Conservation (phyloP, 805 yeast genomes). For the Candida piceae region DNA sequence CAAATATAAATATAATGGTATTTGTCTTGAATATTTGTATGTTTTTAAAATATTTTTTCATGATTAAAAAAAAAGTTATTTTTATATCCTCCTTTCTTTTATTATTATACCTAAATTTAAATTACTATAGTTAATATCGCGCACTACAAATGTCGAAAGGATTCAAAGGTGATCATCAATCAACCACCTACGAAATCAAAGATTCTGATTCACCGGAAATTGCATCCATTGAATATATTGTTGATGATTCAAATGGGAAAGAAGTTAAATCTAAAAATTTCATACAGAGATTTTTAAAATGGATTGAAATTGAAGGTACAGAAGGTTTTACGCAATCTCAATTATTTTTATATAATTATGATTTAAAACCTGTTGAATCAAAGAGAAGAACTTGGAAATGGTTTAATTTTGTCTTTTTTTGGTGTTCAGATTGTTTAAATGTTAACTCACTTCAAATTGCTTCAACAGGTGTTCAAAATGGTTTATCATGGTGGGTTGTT, state of each 20-base stretch:
- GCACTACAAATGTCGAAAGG: neutral
- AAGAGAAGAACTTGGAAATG: constrained; percentile 80
- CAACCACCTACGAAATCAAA: too few relatives aligned
- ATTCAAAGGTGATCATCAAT: neutral
- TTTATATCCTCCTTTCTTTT: too few relatives aligned
- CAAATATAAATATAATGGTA: too few relatives aligned
- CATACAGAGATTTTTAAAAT: constrained; percentile 7
- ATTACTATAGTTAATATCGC: too few relatives aligned
- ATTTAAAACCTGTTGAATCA: constrained; percentile 72
- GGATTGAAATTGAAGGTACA: constrained; percentile 26
- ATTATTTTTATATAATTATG: constrained; percentile 66
- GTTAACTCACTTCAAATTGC: constrained; percentile 91
- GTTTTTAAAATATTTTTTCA: too few relatives aligned
- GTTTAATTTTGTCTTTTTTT: constrained; percentile 73
- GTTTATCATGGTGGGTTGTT: constrained; percentile 86
- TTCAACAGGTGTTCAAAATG: constrained; percentile 73
- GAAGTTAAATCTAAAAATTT: neutral
- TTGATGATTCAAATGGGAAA: neutral
- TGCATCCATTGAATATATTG: too few relatives aligned
- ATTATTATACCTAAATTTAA: too few relatives aligned
- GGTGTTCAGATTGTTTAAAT: constrained; percentile 89
- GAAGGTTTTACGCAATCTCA: constrained; percentile 45
- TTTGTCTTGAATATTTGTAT: too few relatives aligned
- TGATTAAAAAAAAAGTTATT: too few relatives aligned
- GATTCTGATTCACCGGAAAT: neutral